Percentiles rank a stretch among this genome's conserved stretches.
Conservation (phyloP, 2,329 filamentous ascomycete genomes). For the Fusarium staphyleae region DNA sequence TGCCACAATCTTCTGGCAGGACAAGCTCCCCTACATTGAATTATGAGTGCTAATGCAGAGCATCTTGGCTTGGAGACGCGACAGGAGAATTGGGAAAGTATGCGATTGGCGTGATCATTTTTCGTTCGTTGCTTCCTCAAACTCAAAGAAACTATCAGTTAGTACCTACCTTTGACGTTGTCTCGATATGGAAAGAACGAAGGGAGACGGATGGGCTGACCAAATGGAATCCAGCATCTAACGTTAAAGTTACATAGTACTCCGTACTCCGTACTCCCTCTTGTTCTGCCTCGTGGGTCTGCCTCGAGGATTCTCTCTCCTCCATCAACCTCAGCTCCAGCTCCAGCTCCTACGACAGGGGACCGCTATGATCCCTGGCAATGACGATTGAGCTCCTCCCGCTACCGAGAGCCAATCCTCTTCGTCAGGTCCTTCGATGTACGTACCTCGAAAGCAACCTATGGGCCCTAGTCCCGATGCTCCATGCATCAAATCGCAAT, state of each 20-base stretch:
- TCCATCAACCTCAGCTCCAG: constrained; percentile 10
- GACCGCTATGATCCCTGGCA: neutral
- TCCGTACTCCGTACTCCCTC: too few species aligned
- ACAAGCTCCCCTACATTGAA: neutral
- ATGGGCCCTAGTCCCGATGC: neutral
- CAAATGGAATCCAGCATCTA: neutral
- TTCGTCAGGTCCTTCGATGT: neutral
- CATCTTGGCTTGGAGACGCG: constrained; percentile 32
- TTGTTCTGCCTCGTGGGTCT: neutral
- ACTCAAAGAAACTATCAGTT: too few species aligned
- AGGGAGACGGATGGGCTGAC: neutral
- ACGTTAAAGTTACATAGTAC: too few species aligned
- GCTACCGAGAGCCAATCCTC: constrained; percentile 26
- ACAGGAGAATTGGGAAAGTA: neutral
- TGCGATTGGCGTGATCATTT: neutral
- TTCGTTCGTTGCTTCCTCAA: neutral
- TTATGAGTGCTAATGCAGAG: constrained; percentile 22
- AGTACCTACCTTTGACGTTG: too few species aligned
- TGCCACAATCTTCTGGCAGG: constrained; percentile 5
- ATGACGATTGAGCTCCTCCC: constrained; percentile 26
- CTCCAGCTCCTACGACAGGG: neutral
- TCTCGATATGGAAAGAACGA: too few species aligned
- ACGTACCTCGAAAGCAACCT: too few species aligned
- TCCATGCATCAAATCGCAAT: neutral
- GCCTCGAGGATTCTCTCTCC: neutral